A percentile compares a stretch with the other conserved stretches of the same genome.
Evolutionary conservation across 169 alveolate species (phyloP).

Genomic region (Cryptosporidium parvum): DNA sequence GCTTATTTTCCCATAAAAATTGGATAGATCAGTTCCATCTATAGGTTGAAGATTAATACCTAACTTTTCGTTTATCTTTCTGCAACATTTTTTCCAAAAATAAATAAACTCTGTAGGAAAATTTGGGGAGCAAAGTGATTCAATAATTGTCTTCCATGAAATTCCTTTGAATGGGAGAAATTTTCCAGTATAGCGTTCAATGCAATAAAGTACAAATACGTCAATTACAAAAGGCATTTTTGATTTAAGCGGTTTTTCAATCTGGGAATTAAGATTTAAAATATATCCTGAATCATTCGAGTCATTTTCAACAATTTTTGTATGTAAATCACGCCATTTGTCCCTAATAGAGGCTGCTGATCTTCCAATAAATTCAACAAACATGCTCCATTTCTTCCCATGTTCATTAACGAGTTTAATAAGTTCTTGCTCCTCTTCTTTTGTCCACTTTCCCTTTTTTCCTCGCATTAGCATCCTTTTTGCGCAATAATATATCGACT

Average conservation of each 20-base stretch:
- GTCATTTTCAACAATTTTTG: conserved; percentile 13
- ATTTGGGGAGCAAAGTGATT: conserved; percentile 19
- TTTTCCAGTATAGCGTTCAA: conserved; percentile 62
- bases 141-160: conserved; percentile 68
- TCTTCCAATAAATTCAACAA: conserved; percentile 64
- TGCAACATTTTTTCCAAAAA: conserved; percentile 66
- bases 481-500: conserved; percentile 67
- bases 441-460: conserved; percentile 70
- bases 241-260: conserved; percentile 24
- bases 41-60: conserved; percentile 18
- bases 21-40: conserved; percentile 17
- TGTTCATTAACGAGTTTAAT: conserved; percentile 51
- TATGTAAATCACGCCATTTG: conserved; percentile 69
- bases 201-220: conserved; percentile 57
- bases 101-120: conserved; percentile 45
- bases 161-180: conserved; percentile 64
- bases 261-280: not conserved
- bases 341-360: conserved; percentile 76
- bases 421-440: conserved; percentile 66
- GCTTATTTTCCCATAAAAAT: conserved; percentile 40
- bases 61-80: conserved; percentile 1
- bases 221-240: conserved; percentile 64
- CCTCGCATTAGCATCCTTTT: conserved; percentile 63
- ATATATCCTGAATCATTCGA: not conserved
- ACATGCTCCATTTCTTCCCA: conserved; percentile 69